Evolutionary conservation across 2,329 filamentous ascomycete genomes (phyloP), one percentile per base, ranked within the genome.

Genomic region (Exophiala xenobiotica): DNA sequence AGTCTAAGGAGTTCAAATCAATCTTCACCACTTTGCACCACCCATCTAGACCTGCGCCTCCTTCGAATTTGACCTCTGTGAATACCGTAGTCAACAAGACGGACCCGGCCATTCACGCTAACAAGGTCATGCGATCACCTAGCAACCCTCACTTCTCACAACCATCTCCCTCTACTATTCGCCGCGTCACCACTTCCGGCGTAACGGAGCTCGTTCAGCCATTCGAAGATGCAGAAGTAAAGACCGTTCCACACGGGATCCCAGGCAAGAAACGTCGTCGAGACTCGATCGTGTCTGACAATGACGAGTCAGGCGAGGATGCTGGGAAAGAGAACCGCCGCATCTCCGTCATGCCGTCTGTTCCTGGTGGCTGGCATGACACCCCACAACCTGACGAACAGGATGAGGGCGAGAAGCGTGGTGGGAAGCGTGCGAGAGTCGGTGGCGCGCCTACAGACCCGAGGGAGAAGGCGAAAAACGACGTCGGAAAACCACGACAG

Each of bases 141-240:
- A 53, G 39, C 35, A 56, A 56, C 33, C n/a, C 31, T 5, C 51
- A 48, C 77, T 79, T 68, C 66, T 74, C 54, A 6, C 35, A 42
- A 20, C 47, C 53, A 26, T 60, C 57, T n/a, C 60, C 67, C 1
- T 65, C 71, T 8, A 69, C 69, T 4, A 70, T 75, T 52, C 71
- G 73, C 23, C 66, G 67, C 12, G 69, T 75, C 31, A 66, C 69
- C 27, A 63, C 64, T 1, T 70, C 70, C 3, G 65, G 61, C 19
- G 57, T 56, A 4, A 48, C 55, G 12, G 41, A 48, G 3, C 14
- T 48, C 6, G 43, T 62, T 16, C 56, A 61, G 29, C 61, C 60
- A 2, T 62, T 62, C 37, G 56, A 60, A 43, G 61, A 63, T 43
- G 43, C 56, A 8, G 47, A 57, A 11, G 56, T 62, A 14, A 45